Evolutionary conservation across 1,284 basidiomycete genomes (phyloP), one percentile per base, ranked within the genome.

Genomic region (Pseudozyma sp.): DNA sequence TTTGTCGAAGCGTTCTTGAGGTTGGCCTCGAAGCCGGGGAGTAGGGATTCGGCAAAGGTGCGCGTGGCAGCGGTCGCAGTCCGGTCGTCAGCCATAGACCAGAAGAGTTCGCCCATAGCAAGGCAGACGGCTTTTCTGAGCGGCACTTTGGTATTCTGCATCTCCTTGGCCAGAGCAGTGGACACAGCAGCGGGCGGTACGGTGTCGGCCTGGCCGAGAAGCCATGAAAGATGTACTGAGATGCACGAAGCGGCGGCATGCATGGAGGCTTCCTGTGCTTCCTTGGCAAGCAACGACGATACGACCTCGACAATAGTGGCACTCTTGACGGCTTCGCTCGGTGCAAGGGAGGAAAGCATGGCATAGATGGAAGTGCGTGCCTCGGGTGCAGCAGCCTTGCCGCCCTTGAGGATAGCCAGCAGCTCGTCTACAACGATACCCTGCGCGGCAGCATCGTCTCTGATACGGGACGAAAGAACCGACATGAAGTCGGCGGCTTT

Each of bases 1-100:
- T 78, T 80, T 31, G 77, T 74, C 40, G 75, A 66, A 13, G 79
- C 70, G 18, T 75, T 69, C 68, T 81, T 79, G 56, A 83, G 71
- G 21, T 76, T 79, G 5, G 57, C 61, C 50, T 79, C 78, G 19
- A 82, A 70, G 38, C 67, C 79, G 11, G 80, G 80, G 18, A 84
- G 47, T 12, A 83, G 65, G 11, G 76, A 73, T 49, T 79, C 76
- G 50, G 67, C 59, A 39, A 85, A 72, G 12, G 69, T 50, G 51
- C 75, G 69, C 6, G 67, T 43, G 19, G 62, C 73, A 9, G 65
- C 43, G 0, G 73, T 66, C 31, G 61, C 48, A 14, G 14, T 35
- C 35, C 68, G 38, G n/a, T 31, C 14, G 16, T 45, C 34, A 12
- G 40, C 4, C 48, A 70, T 55, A 44, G 57, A 47, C 79, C 76